phyloP scores from a whole-genome alignment of 768 basidiomycete species.

The Rhizopogon vulgaris region DNA sequence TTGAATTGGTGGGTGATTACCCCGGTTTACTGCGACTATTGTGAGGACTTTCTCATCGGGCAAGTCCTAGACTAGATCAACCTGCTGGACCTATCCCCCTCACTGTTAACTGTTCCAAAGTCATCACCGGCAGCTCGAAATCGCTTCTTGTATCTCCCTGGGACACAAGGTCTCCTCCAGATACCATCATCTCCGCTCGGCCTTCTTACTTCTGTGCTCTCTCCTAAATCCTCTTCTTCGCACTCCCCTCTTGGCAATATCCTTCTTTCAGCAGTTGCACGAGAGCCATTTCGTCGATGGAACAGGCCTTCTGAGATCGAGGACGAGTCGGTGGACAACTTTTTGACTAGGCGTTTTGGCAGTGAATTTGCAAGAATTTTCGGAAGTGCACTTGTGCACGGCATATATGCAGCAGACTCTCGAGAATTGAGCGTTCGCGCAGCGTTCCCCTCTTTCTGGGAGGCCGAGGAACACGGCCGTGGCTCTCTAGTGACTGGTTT shows the following conservation, averaged over 20 bases:
- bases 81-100: slow-evolving; percentile 54
- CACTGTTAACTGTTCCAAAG: slow-evolving; percentile 61
- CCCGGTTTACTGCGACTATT: not conserved
- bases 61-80: slow-evolving; percentile 52
- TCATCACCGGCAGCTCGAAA: slow-evolving; percentile 68
- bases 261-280: slow-evolving; percentile 49
- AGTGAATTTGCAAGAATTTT: slow-evolving; percentile 64
- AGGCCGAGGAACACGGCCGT: slow-evolving; percentile 56
- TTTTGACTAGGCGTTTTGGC: slow-evolving; percentile 73
- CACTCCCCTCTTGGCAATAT: slow-evolving; percentile 31
- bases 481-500: slow-evolving; percentile 70
- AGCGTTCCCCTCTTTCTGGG: slow-evolving; percentile 71
- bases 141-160: slow-evolving; percentile 64
- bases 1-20: slow-evolving; percentile 61
- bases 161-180: slow-evolving; percentile 43
- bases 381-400: slow-evolving; percentile 81
- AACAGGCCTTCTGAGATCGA: slow-evolving; percentile 34
- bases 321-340: slow-evolving; percentile 81
- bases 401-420: slow-evolving; percentile 89
- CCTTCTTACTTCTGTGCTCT: slow-evolving; percentile 28
- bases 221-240: slow-evolving; percentile 24
- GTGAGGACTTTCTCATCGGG: slow-evolving; percentile 6
- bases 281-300: slow-evolving; percentile 49
- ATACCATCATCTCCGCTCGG: slow-evolving; percentile 39
- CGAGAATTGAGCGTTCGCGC: slow-evolving; percentile 66